Evolutionary conservation across 1,284 basidiomycete genomes (phyloP).

Genomic region (Tetrapyrgos nigripes): DNA sequence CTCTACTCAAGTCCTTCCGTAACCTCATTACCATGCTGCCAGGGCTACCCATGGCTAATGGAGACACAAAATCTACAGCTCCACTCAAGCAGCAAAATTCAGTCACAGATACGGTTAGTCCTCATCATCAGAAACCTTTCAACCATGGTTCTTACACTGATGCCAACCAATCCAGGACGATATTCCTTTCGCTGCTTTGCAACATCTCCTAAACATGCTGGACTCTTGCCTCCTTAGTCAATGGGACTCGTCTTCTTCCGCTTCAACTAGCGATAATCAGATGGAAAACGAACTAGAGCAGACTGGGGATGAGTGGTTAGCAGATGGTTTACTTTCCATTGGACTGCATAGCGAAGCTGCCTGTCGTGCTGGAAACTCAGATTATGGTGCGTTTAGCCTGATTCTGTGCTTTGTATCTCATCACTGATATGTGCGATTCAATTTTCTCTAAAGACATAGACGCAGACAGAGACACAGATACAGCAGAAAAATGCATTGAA

Average conservation of each 20-base stretch:
- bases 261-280: conserved; percentile 5
- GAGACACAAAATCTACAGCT: neutral
- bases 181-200: conserved; percentile 49
- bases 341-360: conserved; percentile 39
- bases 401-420: neutral
- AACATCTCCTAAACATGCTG: conserved; percentile 63
- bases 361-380: neutral
- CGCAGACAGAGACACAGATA: too few species aligned
- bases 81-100: neutral
- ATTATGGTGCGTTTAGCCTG: neutral
- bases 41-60: neutral
- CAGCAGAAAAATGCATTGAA: conserved; percentile 64
- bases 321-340: conserved; percentile 53
- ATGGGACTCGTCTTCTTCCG: conserved; percentile 43
- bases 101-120: too few species aligned
- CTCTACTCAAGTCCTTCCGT: conserved; percentile 44
- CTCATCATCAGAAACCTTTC: too few species aligned
- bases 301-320: conserved; percentile 46
- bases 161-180: too few species aligned
- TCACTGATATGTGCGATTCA: too few species aligned
- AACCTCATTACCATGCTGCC: conserved; percentile 38
- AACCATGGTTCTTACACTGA: too few species aligned
- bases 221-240: conserved; percentile 66
- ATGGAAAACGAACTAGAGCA: conserved; percentile 38
- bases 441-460: too few species aligned